Conservation (phyloP, 2,329 filamentous ascomycete species). For the Sphaerulina musiva region DNA sequence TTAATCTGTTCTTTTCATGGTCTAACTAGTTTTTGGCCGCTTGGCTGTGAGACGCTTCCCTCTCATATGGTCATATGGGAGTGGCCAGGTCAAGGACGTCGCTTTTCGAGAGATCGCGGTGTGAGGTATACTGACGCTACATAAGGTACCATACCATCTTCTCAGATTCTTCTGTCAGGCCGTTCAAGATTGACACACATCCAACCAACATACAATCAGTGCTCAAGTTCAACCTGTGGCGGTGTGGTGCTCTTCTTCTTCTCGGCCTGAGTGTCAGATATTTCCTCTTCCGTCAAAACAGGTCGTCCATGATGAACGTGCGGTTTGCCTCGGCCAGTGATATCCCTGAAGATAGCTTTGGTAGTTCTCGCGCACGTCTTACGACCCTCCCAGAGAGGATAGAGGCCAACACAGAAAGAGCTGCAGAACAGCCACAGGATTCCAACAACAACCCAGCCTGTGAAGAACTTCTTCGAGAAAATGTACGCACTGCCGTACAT, state of each 20-base stretch:
- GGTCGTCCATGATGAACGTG: constrained; percentile 29
- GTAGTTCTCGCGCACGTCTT: constrained; percentile 57
- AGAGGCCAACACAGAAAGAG: constrained; percentile 67
- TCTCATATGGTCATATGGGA: no score
- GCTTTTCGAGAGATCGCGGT: no score
- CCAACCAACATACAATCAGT: not conserved
- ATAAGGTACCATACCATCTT: no score
- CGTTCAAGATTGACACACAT: not conserved
- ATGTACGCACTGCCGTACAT: constrained; percentile 80
- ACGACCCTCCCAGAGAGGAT: constrained; percentile 73
- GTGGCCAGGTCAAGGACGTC: no score
- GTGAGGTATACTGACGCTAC: no score
- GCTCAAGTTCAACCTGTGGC: constrained; percentile 24
- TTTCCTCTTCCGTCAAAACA: constrained; percentile 26
- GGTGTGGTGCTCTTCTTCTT: constrained; percentile 28
- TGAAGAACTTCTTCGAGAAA: constrained; percentile 72
- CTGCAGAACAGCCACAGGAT: constrained; percentile 76
- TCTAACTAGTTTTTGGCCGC: no score
- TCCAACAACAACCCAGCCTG: constrained; percentile 49
- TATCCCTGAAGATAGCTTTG: constrained; percentile 56
- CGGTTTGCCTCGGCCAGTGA: constrained; percentile 39
- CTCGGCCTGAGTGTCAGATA: constrained; percentile 24
- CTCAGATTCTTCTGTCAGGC: not conserved
- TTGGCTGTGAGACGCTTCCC: no score
- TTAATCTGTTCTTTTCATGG: no score